Conservation (phyloP, 345 rosid genomes). For the Hibiscus trionum region DNA sequence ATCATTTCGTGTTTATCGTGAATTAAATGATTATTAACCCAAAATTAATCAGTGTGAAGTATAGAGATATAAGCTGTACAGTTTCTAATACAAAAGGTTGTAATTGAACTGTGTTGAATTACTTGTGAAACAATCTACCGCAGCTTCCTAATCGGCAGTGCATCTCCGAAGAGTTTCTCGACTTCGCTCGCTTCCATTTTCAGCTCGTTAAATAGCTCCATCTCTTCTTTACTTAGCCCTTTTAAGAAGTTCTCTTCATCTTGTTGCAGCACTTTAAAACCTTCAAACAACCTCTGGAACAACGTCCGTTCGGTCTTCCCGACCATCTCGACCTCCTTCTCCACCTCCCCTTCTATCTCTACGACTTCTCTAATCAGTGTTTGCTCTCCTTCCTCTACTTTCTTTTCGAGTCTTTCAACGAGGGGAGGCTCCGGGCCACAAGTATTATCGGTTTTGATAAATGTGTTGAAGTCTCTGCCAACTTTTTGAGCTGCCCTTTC, state of each 20-base stretch:
- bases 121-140: slow-evolving; percentile 32
- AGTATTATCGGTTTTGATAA: slow-evolving; percentile 60
- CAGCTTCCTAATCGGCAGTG: slow-evolving; percentile 66
- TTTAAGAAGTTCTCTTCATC: slow-evolving; percentile 62
- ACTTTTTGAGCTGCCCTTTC: slow-evolving; percentile 69
- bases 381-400: slow-evolving; percentile 80
- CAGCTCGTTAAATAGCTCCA: slow-evolving; percentile 50
- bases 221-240: slow-evolving; percentile 69
- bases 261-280: slow-evolving; percentile 54
- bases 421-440: slow-evolving; percentile 93
- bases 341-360: slow-evolving; percentile 48
- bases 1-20: too few relatives aligned
- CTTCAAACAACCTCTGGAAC: slow-evolving; percentile 69
- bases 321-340: slow-evolving; percentile 32
- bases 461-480: slow-evolving; percentile 72
- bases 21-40: too few relatives aligned
- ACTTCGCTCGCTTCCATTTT: slow-evolving; percentile 83
- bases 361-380: slow-evolving; percentile 62
- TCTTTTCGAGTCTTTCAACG: slow-evolving; percentile 83
- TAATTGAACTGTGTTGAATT: not conserved
- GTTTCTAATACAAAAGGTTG: slow-evolving; percentile 8
- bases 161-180: slow-evolving; percentile 70
- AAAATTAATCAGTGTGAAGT: not conserved
- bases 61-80: not conserved
- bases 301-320: slow-evolving; percentile 60